A percentile compares a stretch with the other conserved stretches of the same genome.
phyloP scores from a whole-genome alignment of 148 eudicot species.

The Chenopodium berlandieri region DNA sequence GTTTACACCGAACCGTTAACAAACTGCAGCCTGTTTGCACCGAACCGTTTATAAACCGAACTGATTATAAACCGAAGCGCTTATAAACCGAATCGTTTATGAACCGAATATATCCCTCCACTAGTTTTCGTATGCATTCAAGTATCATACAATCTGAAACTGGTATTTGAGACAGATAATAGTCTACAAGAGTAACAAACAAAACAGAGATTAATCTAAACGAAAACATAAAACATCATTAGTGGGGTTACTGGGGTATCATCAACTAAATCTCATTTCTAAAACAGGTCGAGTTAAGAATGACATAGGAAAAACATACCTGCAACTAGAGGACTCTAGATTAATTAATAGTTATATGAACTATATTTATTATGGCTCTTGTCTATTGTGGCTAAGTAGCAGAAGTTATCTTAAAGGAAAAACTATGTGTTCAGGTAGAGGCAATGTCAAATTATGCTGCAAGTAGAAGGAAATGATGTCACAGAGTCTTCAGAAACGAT shows the following conservation, averaged over 20 bases:
- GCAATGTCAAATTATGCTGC: constrained; percentile 22
- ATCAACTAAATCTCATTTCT: background rate
- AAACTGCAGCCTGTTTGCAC: too few relatives aligned
- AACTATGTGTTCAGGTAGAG: constrained; percentile 15
- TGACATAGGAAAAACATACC: background rate
- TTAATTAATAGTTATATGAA: background rate
- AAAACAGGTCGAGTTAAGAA: background rate
- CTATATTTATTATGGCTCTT: background rate
- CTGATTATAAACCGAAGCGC: too few relatives aligned
- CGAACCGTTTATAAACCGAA: too few relatives aligned
- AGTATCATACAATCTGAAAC: background rate
- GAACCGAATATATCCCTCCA: background rate
- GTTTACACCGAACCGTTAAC: too few relatives aligned
- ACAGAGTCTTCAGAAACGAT: constrained; percentile 19
- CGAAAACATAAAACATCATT: background rate
- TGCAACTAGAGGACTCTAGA: background rate
- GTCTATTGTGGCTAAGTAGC: constrained; percentile 16
- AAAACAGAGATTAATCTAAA: background rate
- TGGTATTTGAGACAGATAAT: background rate
- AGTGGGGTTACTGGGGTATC: background rate
- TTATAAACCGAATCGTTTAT: too few relatives aligned
- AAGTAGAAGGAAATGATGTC: constrained; percentile 31
- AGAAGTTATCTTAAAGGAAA: constrained; percentile 32
- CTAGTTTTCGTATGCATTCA: background rate
- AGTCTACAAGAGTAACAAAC: background rate